Evolutionary conservation across 208 protist species (phyloP), one percentile per base, ranked within the genome.

Genomic region (Wallacemonas sp.): DNA sequence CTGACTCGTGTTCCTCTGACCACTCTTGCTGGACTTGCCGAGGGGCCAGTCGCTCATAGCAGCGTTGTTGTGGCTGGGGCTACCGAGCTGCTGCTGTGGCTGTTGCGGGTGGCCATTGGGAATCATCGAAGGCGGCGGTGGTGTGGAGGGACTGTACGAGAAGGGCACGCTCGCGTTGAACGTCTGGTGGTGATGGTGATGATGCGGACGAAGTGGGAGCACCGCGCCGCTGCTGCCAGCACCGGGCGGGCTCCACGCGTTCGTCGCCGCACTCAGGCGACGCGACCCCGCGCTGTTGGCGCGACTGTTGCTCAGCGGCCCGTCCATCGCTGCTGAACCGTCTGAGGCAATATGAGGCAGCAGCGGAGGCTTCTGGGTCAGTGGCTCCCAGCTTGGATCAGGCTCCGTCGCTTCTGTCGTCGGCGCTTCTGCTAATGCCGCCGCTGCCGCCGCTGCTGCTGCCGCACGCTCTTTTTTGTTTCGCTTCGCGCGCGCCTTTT

Each of bases 391-490:
- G 1, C 64, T 48, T 0, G 72, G 47, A 0, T 54, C 68, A 0
- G 44, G 43, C 1, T 52, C 68, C 1, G 71, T 56, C 23, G 68
- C 72, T 16, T 46, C 65, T 17, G 64, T 41, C 0, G 57, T 68
- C 1, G 56, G 46, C 26, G 66, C 46, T 19, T 78, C 70, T 0
- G n/a, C n/a, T n/a, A n/a, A 60, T 3, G 68, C 56, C 0, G 72
- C 55, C 0, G 61, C 68, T 1, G 44, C 49, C 1, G 61, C 68
- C 1, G 71, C 62, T 32, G 68, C 72, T 16, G 58, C 65, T 17
- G 64, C 48, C 0, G 57, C 73, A 0, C 62, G 46, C 26, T 70
- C 46, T 19, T 78, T 73, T 0, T 68, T 65, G 24, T 77, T 74
- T 1, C 74, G 68, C 64, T 69, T 70, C 4, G 69, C 58, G 2